phyloP scores from a whole-genome alignment of 78 protist genomes.

The Goniomonas avonlea region DNA sequence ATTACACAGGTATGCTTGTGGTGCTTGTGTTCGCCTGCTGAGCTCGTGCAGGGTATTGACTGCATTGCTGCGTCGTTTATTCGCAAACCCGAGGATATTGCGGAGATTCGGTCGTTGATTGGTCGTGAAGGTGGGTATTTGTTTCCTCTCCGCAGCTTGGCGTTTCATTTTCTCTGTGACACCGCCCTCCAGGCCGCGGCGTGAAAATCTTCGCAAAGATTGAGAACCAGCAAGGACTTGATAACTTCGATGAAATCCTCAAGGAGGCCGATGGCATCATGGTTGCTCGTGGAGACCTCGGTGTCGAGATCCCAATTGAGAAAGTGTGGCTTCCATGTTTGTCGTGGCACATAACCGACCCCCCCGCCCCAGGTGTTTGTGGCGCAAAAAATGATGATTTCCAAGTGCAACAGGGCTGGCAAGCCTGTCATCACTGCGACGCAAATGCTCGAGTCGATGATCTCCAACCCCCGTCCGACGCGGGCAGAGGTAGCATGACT shows the following conservation, averaged over 20 bases:
- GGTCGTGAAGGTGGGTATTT: no score
- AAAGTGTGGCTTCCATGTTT: no score
- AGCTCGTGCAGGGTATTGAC: slow-evolving; percentile 23
- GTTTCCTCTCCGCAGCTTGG: no score
- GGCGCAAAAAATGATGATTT: slow-evolving; percentile 79
- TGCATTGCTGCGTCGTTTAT: slow-evolving; percentile 23
- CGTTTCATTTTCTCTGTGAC: no score
- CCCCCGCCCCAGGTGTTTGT: slow-evolving; percentile 46
- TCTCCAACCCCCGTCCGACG: slow-evolving; percentile 64
- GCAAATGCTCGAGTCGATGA: slow-evolving; percentile 37
- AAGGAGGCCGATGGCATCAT: slow-evolving; percentile 67
- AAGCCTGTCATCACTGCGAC: slow-evolving; percentile 60
- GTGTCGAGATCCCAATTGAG: slow-evolving; percentile 59
- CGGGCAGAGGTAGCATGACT: slow-evolving; percentile 87
- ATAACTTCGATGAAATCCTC: slow-evolving; percentile 70
- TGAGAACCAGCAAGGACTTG: slow-evolving; percentile 57
- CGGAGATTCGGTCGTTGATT: slow-evolving; percentile 14
- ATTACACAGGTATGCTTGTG: no score
- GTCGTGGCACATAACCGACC: no score
- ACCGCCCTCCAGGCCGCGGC: background rate
- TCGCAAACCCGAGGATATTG: slow-evolving; percentile 12
- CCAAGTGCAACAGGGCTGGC: slow-evolving; percentile 56
- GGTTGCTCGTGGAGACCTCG: slow-evolving; percentile 92
- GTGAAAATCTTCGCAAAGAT: slow-evolving; percentile 55
- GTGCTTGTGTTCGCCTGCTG: slow-evolving; percentile 31